phyloP scores from a whole-genome alignment of 1,284 basidiomycete species.

The Schizophyllum amplum region DNA sequence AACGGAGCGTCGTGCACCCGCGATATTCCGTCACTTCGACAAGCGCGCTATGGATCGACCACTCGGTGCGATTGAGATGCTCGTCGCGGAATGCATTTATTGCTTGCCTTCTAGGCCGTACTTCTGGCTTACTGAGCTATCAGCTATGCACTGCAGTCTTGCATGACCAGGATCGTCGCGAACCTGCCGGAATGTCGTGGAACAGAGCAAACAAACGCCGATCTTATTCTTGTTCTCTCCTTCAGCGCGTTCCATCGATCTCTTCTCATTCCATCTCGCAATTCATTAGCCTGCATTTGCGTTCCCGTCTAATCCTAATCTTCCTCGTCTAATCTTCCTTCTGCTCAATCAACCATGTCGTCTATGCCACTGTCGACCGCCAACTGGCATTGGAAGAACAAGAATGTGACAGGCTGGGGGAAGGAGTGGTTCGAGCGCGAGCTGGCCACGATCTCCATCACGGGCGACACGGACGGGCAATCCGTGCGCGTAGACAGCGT shows the following conservation, averaged over 20 bases:
- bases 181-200: background rate
- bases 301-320: no score
- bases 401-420: constrained; percentile 72
- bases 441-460: constrained; percentile 53
- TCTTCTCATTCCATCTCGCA: background rate
- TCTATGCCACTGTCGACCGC: constrained; percentile 56
- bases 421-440: constrained; percentile 77
- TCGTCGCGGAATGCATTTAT: no score
- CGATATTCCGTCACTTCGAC: no score
- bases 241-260: background rate
- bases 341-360: background rate
- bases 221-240: background rate
- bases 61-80: no score
- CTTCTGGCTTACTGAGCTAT: no score
- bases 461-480: constrained; percentile 52
- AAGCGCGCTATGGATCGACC: no score
- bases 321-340: background rate
- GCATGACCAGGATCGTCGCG: no score
- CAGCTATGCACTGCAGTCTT: no score
- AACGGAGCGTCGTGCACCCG: no score
- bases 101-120: no score
- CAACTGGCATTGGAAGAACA: constrained; percentile 89
- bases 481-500: constrained; percentile 58
- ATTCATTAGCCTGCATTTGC: no score
- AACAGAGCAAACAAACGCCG: background rate